These are phyloP conservation scores for Raffaelea ambrosiae DNA, from an alignment of 2,329 filamentous ascomycete species.

Conservation along the genomic window DNA sequence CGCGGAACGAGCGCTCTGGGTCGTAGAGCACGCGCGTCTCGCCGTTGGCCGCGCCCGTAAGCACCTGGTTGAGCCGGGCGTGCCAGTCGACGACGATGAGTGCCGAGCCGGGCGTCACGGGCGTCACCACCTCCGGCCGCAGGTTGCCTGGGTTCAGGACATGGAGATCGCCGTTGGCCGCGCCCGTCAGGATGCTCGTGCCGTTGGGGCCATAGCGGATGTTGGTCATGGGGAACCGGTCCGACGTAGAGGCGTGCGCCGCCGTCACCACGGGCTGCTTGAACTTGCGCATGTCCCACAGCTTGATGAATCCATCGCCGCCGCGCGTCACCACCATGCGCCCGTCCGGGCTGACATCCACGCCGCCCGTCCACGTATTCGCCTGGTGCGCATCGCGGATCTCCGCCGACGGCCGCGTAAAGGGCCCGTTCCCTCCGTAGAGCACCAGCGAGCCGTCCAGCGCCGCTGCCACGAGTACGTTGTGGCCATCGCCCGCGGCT, in stretches of 20 bases:
- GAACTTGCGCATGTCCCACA: slow-evolving; percentile 96
- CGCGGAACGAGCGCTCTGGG: slow-evolving; percentile 69
- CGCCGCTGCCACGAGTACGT: slow-evolving; percentile 71
- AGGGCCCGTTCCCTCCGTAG: slow-evolving; percentile 86
- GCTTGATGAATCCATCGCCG: slow-evolving; percentile 85
- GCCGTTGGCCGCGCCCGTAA: slow-evolving; percentile 86
- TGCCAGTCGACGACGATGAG: slow-evolving; percentile 88
- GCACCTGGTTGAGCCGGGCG: slow-evolving; percentile 87
- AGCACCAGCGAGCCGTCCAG: slow-evolving; percentile 86
- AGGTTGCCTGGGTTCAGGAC: slow-evolving; percentile 92
- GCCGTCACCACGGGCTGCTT: slow-evolving; percentile 78
- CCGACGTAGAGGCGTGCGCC: slow-evolving; percentile 71
- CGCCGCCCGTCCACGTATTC: slow-evolving; percentile 83
- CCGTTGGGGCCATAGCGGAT: slow-evolving; percentile 84
- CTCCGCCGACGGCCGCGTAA: slow-evolving; percentile 71
- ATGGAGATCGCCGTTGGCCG: slow-evolving; percentile 74
- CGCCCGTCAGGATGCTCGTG: slow-evolving; percentile 81
- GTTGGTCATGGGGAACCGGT: slow-evolving; percentile 74
- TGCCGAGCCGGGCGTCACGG: slow-evolving; percentile 76
- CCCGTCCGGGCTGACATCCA: slow-evolving; percentile 87
- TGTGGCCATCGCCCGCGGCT: slow-evolving; percentile 31
- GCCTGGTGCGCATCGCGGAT: slow-evolving; percentile 73
- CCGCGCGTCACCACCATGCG: slow-evolving; percentile 84
- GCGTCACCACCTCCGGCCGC: slow-evolving; percentile 72
- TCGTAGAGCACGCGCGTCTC: slow-evolving; percentile 88